These are phyloP conservation scores for Phytophthora sansomeana DNA, from an alignment of 352 stramenopile species.

Conservation along the genomic window DNA sequence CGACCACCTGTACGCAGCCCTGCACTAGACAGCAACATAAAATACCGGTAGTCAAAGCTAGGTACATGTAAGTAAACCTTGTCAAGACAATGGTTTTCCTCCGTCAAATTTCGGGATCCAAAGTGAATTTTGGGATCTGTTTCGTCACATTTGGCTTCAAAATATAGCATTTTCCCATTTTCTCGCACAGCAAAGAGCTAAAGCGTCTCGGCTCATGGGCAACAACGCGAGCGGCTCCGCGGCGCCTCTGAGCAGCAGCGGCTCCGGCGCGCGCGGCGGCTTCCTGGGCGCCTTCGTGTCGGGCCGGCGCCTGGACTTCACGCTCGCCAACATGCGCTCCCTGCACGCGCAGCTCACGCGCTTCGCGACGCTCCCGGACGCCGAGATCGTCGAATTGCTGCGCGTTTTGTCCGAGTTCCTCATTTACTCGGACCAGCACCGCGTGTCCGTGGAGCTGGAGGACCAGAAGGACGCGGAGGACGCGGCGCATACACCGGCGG, in stretches of 20 bases:
- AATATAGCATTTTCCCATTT: too few relatives aligned
- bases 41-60: background rate
- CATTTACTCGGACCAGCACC: constrained; percentile 90
- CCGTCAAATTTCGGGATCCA: too few relatives aligned
- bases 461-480: constrained; percentile 14
- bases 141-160: too few relatives aligned
- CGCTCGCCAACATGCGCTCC: constrained; percentile 73
- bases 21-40: constrained; percentile 20
- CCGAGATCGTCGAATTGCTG: constrained; percentile 84
- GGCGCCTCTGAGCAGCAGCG: constrained; percentile 31
- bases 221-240: constrained; percentile 39
- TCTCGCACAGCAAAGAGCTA: too few relatives aligned
- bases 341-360: constrained; percentile 76
- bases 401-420: constrained; percentile 87
- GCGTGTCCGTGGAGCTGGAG: constrained; percentile 31
- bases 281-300: constrained; percentile 45
- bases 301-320: constrained; percentile 58
- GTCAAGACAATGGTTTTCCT: too few relatives aligned
- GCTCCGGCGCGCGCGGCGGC: constrained; percentile 22
- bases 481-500: background rate
- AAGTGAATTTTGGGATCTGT: too few relatives aligned
- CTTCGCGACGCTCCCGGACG: constrained; percentile 64
- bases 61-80: background rate
- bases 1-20: constrained; percentile 39
- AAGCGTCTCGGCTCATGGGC: constrained; percentile 23